Evolutionary conservation across 176 grass and related monocot species (phyloP).

Genomic region (Aegilops tauschii): DNA sequence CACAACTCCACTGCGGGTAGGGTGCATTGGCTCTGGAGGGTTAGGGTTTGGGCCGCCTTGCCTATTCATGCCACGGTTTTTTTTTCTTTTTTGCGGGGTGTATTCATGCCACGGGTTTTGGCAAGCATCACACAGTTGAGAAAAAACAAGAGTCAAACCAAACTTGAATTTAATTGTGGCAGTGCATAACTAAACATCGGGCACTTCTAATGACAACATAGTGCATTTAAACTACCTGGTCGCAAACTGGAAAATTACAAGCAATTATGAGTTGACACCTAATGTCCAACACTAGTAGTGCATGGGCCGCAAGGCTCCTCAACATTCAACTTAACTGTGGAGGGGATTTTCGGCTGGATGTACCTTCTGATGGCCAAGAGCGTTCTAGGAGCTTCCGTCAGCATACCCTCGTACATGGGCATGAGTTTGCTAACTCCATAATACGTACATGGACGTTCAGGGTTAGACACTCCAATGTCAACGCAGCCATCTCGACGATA

Average conservation of each 20-base stretch:
- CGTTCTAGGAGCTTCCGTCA: background rate
- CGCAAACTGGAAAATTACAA: background rate
- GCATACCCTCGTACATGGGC: background rate
- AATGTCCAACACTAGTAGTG: background rate
- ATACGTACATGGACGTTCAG: background rate
- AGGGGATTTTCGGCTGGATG: background rate
- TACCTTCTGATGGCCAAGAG: background rate
- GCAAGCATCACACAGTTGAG: no score
- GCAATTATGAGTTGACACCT: background rate
- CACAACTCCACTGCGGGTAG: no score
- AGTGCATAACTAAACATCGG: background rate
- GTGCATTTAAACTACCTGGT: background rate
- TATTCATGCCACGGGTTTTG: no score
- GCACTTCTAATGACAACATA: background rate
- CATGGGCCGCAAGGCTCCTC: background rate
- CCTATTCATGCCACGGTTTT: no score
- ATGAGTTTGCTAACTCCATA: no score
- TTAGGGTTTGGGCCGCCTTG: no score
- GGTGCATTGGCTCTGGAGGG: no score
- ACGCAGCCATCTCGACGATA: background rate
- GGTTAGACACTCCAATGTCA: background rate
- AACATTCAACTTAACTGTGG: background rate
- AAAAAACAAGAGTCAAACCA: background rate
- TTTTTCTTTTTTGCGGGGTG: no score
- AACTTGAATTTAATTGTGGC: background rate